These are phyloP conservation scores for Colletotrichum falcatum DNA, from an alignment of 2,329 filamentous ascomycete genomes.

Conservation along the genomic window DNA sequence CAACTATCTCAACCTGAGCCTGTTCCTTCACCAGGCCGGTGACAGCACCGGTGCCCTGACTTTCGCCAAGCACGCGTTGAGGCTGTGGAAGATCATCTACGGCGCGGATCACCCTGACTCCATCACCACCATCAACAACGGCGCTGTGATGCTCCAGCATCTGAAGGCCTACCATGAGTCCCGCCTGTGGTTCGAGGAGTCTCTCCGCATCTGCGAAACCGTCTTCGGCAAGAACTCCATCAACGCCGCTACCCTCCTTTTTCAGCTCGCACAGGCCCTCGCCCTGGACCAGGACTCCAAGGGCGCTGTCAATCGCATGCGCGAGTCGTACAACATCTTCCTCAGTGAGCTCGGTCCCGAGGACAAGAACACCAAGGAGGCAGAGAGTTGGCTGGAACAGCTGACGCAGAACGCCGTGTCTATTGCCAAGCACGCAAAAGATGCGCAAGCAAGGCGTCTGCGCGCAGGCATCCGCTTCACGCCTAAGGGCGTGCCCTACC, in stretches of 20 bases:
- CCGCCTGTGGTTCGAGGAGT: constrained; percentile 95
- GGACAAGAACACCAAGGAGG: constrained; percentile 98
- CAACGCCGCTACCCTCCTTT: constrained; percentile 93
- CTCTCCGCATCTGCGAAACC: constrained; percentile 87
- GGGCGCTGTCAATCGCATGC: constrained; percentile 91
- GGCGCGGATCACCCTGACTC: constrained; percentile 94
- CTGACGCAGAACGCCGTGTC: constrained; percentile 95
- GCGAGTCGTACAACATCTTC: constrained; percentile 97
- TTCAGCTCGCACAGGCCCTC: constrained; percentile 95
- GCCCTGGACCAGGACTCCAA: constrained; percentile 97
- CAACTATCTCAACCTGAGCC: constrained; percentile 93
- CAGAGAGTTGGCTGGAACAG: constrained; percentile 95
- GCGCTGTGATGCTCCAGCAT: constrained; percentile 96
- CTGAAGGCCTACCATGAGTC: constrained; percentile 96
- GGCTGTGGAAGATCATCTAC: constrained; percentile 98
- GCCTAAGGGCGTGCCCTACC: constrained; percentile 71
- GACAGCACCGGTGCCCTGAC: constrained; percentile 89
- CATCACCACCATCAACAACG: constrained; percentile 98
- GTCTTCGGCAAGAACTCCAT: constrained; percentile 91
- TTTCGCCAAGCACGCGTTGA: constrained; percentile 92
- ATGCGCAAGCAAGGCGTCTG: constrained; percentile 80
- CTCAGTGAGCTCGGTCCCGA: constrained; percentile 85
- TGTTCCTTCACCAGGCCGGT: constrained; percentile 93
- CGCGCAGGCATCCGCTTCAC: constrained; percentile 78
- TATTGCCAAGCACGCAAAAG: constrained; percentile 93